Evolutionary conservation across 2,329 filamentous ascomycete species (phyloP), one percentile per base, ranked within the genome.

Genomic region (Metarhizium brunneum): DNA sequence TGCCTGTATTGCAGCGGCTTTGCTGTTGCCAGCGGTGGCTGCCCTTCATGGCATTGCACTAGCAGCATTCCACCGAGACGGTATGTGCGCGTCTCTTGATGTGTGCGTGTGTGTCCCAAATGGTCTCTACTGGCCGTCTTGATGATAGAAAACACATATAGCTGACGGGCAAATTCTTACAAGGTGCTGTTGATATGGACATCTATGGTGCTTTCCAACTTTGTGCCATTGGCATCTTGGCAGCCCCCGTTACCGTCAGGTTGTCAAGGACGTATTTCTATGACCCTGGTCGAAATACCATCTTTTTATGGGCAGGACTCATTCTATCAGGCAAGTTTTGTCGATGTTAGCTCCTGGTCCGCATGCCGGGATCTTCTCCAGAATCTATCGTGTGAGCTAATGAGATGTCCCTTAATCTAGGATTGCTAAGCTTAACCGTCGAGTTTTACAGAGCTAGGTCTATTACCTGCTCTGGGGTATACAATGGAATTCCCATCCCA

Each of bases 151-250:
- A 18, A 20, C 14, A 3, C 6, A 16, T 5, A 14, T 52, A 7
- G 20, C 54, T 55, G 20, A 55, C 40, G 3, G 20, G 48, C 4
- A n/a, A 48, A 32, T 13, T 8, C 11, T 3, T 1, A 57, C 29
- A 56, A 85, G 83, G 71, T 53, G 84, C 81, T 14, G 77, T 86
- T 14, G 84, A 87, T 62, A 81, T 88, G 78, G 85, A 88, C 60
- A 72, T 87, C 3, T 88, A 80, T 56, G 85, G 85, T 1, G 83
- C 83, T 8, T 86, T 87, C 58, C 85, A 88, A 60, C 65, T 87
- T 0, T 87, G 84, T 57, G 76, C 84, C 0, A 83, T 88, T 42
- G 84, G 82, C 13, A 83, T 87, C 16, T 61, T 88, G 4, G 81
- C 82, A 1, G 84, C 81, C 4, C 85, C 84, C 0, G 74, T 83